Evolutionary conservation across 345 rosid species (phyloP), one percentile per base, ranked within the genome.

Genomic region (Arabidopsis suecica): DNA sequence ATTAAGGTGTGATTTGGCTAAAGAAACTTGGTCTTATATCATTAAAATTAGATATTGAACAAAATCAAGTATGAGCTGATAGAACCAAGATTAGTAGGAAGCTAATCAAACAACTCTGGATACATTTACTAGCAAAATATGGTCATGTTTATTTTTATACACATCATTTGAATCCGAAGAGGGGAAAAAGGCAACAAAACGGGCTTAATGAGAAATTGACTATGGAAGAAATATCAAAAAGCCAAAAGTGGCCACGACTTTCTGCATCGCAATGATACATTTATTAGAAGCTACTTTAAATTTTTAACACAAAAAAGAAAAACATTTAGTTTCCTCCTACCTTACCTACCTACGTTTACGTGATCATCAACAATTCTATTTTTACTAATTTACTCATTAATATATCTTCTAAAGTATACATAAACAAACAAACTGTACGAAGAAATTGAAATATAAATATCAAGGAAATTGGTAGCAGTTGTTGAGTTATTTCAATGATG

Each of bases 281-380:
- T 51, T 34, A 23, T 36, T 48, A 53, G n/a, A 53, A 37, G 40
- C 30, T 22, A 60, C 16, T 28, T 28, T 2, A 28, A 28, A 28
- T 2, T 28, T 28, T 28, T 28, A 28, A 28, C 32, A 28, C 32
- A 28, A 28, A 28, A 28, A 71, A 16, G 18, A 42, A 69, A 71
- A 10, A 12, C 64, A 14, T 62, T 50, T 38, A 6, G 51, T 28
- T 63, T 42, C 61, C 4, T 42, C 61, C 4, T 28, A 28, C 32
- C 32, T 18, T 2, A 74, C 67, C 72, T 36, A 58, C 53, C 40
- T 11, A 37, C n/a, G 10, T 25, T 65, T 47, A 47, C 78, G 67
- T 57, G 61, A 48, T 74, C 73, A 58, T 66, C 51, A 38, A 58
- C 50, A 66, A 58, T 47, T 74, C 53, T 37, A 7, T 18, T 48